phyloP scores from a whole-genome alignment of 1,139 yeast genomes.

The Blastobotrys ciferrii region DNA sequence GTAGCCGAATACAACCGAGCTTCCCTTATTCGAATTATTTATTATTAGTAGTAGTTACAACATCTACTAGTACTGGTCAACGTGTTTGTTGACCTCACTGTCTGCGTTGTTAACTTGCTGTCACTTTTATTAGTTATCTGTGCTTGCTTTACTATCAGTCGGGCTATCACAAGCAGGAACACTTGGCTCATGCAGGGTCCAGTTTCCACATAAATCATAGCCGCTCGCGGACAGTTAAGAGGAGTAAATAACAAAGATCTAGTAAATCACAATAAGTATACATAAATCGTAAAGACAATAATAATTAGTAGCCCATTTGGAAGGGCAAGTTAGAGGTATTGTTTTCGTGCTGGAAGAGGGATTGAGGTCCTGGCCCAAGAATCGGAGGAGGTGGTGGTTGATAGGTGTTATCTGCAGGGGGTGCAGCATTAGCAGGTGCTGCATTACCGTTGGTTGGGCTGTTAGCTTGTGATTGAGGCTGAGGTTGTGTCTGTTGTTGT shows the following conservation, averaged over 20 bases:
- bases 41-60: no score
- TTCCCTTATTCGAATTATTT: no score
- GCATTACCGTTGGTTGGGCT: background rate
- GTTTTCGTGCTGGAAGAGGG: constrained; percentile 11
- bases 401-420: background rate
- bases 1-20: no score
- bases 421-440: background rate
- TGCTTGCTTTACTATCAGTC: no score
- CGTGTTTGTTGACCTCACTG: no score
- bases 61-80: no score
- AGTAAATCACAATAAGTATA: background rate
- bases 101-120: no score
- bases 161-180: no score
- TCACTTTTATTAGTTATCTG: no score
- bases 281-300: background rate
- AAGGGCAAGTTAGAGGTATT: constrained; percentile 18
- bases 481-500: constrained; percentile 8
- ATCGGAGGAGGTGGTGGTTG: constrained; percentile 6
- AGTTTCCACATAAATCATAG: no score
- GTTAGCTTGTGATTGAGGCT: constrained; percentile 11
- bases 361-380: constrained; percentile 1
- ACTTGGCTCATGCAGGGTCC: no score
- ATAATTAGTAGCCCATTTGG: constrained; percentile 25
- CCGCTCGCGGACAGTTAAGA: no score
- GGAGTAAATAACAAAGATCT: background rate